phyloP scores from a whole-genome alignment of 1,284 basidiomycete species.

The Coniferiporia sulphurascens region DNA sequence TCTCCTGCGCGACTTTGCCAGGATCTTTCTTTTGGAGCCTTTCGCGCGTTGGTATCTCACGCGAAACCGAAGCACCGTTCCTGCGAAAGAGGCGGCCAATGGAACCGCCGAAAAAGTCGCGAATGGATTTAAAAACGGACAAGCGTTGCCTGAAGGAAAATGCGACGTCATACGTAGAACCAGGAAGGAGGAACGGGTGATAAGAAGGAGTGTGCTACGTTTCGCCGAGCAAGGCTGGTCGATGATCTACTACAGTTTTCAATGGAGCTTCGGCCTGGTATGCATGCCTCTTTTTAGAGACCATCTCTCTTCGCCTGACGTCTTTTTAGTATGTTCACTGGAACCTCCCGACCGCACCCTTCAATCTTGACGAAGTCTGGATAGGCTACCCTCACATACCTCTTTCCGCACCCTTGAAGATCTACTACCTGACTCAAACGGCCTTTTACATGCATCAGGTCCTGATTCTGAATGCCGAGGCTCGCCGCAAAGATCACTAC shows the following conservation, averaged over 20 bases:
- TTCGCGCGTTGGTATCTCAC: slow-evolving; percentile 71
- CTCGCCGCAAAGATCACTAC: slow-evolving; percentile 83
- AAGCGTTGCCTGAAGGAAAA: slow-evolving; percentile 26
- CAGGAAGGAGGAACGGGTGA: slow-evolving; percentile 41
- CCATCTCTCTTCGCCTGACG: slow-evolving; percentile 13
- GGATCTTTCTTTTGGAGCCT: slow-evolving; percentile 72
- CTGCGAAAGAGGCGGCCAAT: slow-evolving; percentile 27
- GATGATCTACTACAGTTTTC: slow-evolving; percentile 72
- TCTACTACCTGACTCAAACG: slow-evolving; percentile 89
- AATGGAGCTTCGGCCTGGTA: slow-evolving; percentile 81
- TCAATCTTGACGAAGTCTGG: slow-evolving; percentile 75
- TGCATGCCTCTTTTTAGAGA: slow-evolving; percentile 34
- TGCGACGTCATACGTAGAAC: slow-evolving; percentile 18
- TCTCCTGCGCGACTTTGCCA: slow-evolving; percentile 66
- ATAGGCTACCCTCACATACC: slow-evolving; percentile 77
- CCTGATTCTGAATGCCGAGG: slow-evolving; percentile 91
- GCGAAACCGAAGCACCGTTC: slow-evolving; percentile 36
- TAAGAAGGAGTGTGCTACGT: slow-evolving; percentile 71
- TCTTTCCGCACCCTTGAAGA: slow-evolving; percentile 76
- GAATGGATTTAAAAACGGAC: slow-evolving; percentile 29
- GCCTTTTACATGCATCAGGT: slow-evolving; percentile 94
- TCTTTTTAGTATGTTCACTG: slow-evolving; percentile 68
- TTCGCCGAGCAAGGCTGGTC: slow-evolving; percentile 97
- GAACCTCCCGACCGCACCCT: slow-evolving; percentile 63
- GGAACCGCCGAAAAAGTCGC: slow-evolving; percentile 25